Evolutionary conservation across 2,329 filamentous ascomycete genomes (phyloP).

Genomic region (Pestalotiopsis sp.): DNA sequence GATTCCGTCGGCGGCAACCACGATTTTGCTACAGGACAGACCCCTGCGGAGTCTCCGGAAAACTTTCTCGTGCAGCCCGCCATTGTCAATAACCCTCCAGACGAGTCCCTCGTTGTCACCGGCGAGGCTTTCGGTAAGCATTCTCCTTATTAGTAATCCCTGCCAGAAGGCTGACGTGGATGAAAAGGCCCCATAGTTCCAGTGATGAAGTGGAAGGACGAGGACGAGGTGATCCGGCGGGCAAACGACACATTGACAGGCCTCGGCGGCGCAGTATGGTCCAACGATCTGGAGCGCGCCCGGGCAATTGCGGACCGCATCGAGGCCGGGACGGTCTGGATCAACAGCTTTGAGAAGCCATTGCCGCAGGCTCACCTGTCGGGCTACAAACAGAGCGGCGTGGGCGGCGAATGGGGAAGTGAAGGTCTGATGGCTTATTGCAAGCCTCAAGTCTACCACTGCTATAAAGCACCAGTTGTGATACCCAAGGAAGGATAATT

Average conservation of each 20-base stretch:
- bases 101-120: conserved; percentile 22
- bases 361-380: neutral
- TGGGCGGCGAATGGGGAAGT: conserved; percentile 2
- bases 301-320: conserved; percentile 39
- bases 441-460: conserved; percentile 1
- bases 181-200: conserved; percentile 40
- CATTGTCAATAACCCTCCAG: conserved; percentile 26
- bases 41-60: neutral
- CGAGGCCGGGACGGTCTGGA: conserved; percentile 4
- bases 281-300: conserved; percentile 47
- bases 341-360: neutral
- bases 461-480: conserved; percentile 3
- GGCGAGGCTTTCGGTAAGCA: conserved; percentile 24
- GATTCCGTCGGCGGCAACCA: conserved; percentile 23
- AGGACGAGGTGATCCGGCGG: conserved; percentile 45
- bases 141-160: neutral
- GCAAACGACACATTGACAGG: conserved; percentile 53
- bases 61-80: conserved; percentile 21
- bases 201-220: conserved; percentile 42
- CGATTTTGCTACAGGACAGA: conserved; percentile 18
- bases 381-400: conserved; percentile 2
- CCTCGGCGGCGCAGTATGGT: conserved; percentile 57
- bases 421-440: conserved; percentile 1
- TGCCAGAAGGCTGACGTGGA: neutral
- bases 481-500: neutral